Conservation (phyloP, 2,329 filamentous ascomycete species). For the Cytospora chrysosperma region DNA sequence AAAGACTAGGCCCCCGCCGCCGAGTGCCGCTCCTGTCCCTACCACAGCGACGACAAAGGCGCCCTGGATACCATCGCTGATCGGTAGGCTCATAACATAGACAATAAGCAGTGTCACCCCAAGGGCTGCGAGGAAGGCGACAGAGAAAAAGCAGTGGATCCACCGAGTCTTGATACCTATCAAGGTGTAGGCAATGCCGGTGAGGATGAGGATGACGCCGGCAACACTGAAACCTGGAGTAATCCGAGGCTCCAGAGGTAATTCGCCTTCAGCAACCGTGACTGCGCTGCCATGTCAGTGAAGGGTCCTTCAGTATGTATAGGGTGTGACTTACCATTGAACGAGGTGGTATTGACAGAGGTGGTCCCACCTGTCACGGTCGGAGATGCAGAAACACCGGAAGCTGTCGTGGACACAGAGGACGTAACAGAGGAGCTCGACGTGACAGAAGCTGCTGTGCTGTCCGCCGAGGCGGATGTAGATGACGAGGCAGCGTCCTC, state of each 20-base stretch:
- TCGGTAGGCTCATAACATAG: slow-evolving; percentile 81
- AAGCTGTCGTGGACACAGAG: slow-evolving; percentile 8
- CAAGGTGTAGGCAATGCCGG: slow-evolving; percentile 69
- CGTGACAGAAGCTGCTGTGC: not conserved
- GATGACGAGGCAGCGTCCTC: slow-evolving; percentile 5
- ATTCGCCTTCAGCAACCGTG: slow-evolving; percentile 48
- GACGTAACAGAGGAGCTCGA: not conserved
- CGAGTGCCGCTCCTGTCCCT: slow-evolving; percentile 71
- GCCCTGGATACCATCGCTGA: slow-evolving; percentile 75
- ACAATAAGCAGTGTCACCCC: slow-evolving; percentile 79
- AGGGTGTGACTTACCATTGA: slow-evolving; percentile 8
- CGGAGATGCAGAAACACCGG: slow-evolving; percentile 2
- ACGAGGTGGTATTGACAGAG: slow-evolving; percentile 12
- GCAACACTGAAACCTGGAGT: slow-evolving; percentile 81
- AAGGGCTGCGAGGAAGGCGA: slow-evolving; percentile 69
- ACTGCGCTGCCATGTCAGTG: slow-evolving; percentile 33
- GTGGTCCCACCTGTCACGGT: slow-evolving; percentile 6
- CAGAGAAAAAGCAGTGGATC: slow-evolving; percentile 79
- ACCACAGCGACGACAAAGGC: slow-evolving; percentile 80
- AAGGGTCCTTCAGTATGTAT: not conserved
- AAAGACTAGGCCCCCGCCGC: slow-evolving; percentile 73
- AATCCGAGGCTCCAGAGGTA: slow-evolving; percentile 72
- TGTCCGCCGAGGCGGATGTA: not conserved
- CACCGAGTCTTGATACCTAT: slow-evolving; percentile 80
- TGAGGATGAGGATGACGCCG: slow-evolving; percentile 71